These are phyloP conservation scores for Knufia fluminis DNA, from an alignment of 2,329 filamentous ascomycete genomes.

Conservation along the genomic window DNA sequence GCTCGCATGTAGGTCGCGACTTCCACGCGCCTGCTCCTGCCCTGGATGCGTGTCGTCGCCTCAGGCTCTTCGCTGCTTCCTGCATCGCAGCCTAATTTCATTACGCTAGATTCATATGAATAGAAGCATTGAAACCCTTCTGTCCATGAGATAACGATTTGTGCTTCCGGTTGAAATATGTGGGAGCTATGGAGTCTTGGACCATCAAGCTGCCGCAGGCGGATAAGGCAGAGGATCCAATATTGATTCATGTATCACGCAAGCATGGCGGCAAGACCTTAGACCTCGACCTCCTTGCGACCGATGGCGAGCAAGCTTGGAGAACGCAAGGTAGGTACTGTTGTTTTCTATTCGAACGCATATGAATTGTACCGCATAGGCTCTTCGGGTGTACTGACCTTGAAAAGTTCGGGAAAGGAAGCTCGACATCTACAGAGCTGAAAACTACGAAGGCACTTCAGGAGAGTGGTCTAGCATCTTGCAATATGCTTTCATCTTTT, in stretches of 20 bases:
- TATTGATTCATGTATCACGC: conserved; percentile 43
- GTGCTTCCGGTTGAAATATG: background rate
- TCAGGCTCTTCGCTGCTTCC: background rate
- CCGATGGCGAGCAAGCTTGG: conserved; percentile 50
- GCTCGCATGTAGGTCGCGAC: background rate
- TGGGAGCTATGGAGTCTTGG: background rate
- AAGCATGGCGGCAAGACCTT: conserved; percentile 27
- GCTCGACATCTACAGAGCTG: conserved; percentile 31
- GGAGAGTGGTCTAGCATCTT: conserved; percentile 35
- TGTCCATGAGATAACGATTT: background rate
- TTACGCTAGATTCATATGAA: too few species aligned
- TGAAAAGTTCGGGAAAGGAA: conserved; percentile 30
- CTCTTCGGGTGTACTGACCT: conserved; percentile 6
- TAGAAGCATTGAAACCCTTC: background rate
- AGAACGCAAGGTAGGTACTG: conserved; percentile 34
- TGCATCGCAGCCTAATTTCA: background rate
- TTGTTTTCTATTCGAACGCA: conserved; percentile 1
- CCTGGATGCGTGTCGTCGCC: background rate
- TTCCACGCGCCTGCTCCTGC: background rate
- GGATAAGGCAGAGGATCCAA: conserved; percentile 29
- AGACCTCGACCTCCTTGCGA: conserved; percentile 48
- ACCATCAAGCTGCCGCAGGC: conserved; percentile 35
- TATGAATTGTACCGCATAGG: too few species aligned
- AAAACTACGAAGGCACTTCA: conserved; percentile 35
- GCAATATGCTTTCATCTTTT: conserved; percentile 26